phyloP scores from a whole-genome alignment of 1,284 basidiomycete genomes.

The Ceratobasidium theobromae region DNA sequence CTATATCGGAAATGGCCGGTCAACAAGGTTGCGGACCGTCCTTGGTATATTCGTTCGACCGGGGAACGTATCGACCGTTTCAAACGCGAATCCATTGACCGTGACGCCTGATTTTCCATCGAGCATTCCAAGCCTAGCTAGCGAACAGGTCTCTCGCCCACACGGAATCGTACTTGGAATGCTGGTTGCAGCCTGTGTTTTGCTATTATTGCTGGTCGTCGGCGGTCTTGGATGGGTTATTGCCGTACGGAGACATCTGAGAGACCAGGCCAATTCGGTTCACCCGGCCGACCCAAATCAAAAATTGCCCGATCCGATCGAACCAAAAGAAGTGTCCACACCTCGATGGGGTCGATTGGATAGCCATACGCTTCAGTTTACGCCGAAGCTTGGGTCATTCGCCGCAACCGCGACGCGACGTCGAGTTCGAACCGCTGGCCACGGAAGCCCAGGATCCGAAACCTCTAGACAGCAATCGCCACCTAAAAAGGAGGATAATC shows the following conservation, averaged over 20 bases:
- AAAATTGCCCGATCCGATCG: neutral
- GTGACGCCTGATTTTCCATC: neutral
- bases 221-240: constrained; percentile 12
- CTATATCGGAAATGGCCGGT: neutral
- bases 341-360: neutral
- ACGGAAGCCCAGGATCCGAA: no score
- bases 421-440: constrained; percentile 10
- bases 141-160: neutral
- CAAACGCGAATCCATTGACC: neutral
- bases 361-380: neutral
- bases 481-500: no score
- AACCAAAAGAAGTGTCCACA: neutral
- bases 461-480: no score
- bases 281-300: neutral
- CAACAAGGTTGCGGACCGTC: neutral
- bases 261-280: neutral
- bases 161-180: neutral
- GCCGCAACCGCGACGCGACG: neutral
- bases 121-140: neutral
- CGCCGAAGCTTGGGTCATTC: neutral
- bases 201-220: neutral
- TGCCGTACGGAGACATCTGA: constrained; percentile 6
- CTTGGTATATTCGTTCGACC: neutral
- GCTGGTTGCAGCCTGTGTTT: constrained; percentile 5
- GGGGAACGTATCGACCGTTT: neutral